These are phyloP conservation scores for Penicillium taxi DNA, from an alignment of 495 filamentous ascomycete genomes.

Conservation along the genomic window DNA sequence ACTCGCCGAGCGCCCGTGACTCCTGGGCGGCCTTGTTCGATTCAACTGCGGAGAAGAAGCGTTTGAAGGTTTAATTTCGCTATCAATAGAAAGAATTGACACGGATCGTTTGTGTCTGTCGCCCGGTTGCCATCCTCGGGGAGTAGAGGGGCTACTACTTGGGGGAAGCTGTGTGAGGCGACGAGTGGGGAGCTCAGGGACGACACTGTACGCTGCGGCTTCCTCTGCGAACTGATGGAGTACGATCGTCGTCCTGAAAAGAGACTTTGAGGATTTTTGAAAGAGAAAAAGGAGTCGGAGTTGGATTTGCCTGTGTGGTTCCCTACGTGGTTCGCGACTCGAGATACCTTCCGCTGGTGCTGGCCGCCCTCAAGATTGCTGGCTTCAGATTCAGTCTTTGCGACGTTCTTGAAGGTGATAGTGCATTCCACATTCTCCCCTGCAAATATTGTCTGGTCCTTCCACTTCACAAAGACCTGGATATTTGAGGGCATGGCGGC, in stretches of 20 bases:
- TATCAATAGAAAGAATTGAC: slow-evolving; percentile 89
- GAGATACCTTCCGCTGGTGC: slow-evolving; percentile 40
- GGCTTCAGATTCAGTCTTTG: slow-evolving; percentile 31
- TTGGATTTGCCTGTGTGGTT: no score
- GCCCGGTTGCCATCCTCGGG: slow-evolving; percentile 27
- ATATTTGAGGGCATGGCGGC: slow-evolving; percentile 57
- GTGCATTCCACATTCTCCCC: slow-evolving; percentile 90
- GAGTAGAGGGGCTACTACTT: slow-evolving; percentile 27
- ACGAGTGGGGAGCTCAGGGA: slow-evolving; percentile 38
- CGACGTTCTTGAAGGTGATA: slow-evolving; percentile 92
- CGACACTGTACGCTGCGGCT: slow-evolving; percentile 35
- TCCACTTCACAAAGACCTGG: slow-evolving; percentile 90
- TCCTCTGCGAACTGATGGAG: slow-evolving; percentile 27
- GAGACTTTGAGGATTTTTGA: slow-evolving; percentile 33
- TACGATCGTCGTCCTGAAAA: slow-evolving; percentile 36
- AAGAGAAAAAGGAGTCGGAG: slow-evolving; percentile 36
- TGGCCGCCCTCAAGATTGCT: slow-evolving; percentile 29
- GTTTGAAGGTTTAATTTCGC: slow-evolving; percentile 43
- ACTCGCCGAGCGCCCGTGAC: slow-evolving; percentile 76
- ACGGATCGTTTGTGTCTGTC: slow-evolving; percentile 69
- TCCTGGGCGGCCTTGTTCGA: slow-evolving; percentile 41
- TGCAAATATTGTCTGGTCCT: slow-evolving; percentile 83
- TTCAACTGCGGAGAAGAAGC: slow-evolving; percentile 30
- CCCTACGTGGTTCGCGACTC: slow-evolving; percentile 31
- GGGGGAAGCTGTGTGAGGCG: slow-evolving; percentile 43